Conservation (phyloP, 495 filamentous ascomycete genomes). For the Aspergillus taichungensis region DNA sequence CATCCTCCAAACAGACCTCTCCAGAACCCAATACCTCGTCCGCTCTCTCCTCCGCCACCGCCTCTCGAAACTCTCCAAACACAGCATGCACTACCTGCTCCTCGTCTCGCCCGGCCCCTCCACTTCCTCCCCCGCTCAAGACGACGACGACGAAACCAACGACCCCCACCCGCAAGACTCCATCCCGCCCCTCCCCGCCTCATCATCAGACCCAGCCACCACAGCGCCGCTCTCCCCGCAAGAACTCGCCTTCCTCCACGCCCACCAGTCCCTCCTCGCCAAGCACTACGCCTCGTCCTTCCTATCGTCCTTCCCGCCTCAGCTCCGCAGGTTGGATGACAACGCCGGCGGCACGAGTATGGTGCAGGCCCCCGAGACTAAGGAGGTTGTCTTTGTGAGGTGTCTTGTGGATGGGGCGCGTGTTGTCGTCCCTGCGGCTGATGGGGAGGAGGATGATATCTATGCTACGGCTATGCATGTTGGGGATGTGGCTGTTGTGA, state of each 20-base stretch:
- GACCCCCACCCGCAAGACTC: slow-evolving; percentile 25
- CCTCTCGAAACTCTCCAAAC: slow-evolving; percentile 59
- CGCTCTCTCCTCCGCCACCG: slow-evolving; percentile 77
- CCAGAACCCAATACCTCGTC: slow-evolving; percentile 83
- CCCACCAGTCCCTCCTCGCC: slow-evolving; percentile 75
- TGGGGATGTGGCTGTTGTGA: slow-evolving; percentile 78
- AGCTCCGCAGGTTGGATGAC: slow-evolving; percentile 78
- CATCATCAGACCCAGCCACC: slow-evolving; percentile 17
- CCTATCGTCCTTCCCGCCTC: slow-evolving; percentile 65
- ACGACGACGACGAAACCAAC: slow-evolving; percentile 21
- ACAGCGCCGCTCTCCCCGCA: slow-evolving; percentile 53
- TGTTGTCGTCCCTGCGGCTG: slow-evolving; percentile 47
- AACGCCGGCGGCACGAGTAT: slow-evolving; percentile 82
- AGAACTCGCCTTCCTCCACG: slow-evolving; percentile 68
- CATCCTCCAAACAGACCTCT: slow-evolving; percentile 92
- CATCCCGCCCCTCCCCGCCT: slow-evolving; percentile 21
- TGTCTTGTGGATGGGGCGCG: slow-evolving; percentile 51
- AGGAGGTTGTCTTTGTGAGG: slow-evolving; percentile 76
- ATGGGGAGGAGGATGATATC: slow-evolving; percentile 47
- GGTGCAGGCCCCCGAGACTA: slow-evolving; percentile 77
- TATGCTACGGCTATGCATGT: slow-evolving; percentile 51
- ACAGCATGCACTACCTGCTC: slow-evolving; percentile 36
- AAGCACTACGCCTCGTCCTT: slow-evolving; percentile 76
- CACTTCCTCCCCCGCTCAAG: slow-evolving; percentile 45
- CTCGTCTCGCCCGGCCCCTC: slow-evolving; percentile 44